Base-by-base conservation (phyloP, 1,284 basidiomycete genomes). In the Mycosarcoma mackinlayi region DNA sequence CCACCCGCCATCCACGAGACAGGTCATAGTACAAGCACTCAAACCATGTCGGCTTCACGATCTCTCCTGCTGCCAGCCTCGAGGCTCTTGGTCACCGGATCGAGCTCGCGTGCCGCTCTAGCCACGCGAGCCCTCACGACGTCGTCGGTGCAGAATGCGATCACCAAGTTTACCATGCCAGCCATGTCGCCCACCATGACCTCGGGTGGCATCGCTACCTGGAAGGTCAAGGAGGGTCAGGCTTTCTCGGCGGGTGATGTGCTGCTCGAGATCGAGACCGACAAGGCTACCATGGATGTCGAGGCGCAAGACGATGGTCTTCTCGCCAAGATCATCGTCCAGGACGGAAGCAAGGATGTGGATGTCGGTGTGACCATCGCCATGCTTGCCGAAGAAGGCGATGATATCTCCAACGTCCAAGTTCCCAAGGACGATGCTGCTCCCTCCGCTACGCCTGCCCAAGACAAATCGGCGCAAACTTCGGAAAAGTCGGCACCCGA, bases 251-350 rank as follows among this genome's bases (percentile, higher is more conserved):
- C 90, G 8, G 94, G 95, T 37, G 95, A 99, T 78, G 94, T 99
- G 64, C 85, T 95, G 46, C 88, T 95, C 48, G 94, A 98, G 86
- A 92, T 99, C 81, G 93, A 81, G 50, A 80, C 78, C 35, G 76
- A 80, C 66, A 81, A 80, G 68, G 83, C 83, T 2, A 78, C 79
- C 41, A 84, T 84, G 68, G 84, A 85, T 52, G 83, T 84, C 37
- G 84, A 85, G 74, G 84, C 84, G 23, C 83, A 83, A 62, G 84
- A 85, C 31, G 84, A 85, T 57, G 84, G 84, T 31, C 62, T 84
- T 14, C 76, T 85, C 63, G 84, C 80, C 60, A 84, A 84, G 70
- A 84, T 85, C 48, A 14, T 81, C 9, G 76, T 80, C 16, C 56
- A 70, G 9, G 73, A 80, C 8, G 83, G 83, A 13, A 53, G 75